These are phyloP conservation scores for Pluteus cervinus DNA, from an alignment of 768 basidiomycete species.

Conservation along the genomic window DNA sequence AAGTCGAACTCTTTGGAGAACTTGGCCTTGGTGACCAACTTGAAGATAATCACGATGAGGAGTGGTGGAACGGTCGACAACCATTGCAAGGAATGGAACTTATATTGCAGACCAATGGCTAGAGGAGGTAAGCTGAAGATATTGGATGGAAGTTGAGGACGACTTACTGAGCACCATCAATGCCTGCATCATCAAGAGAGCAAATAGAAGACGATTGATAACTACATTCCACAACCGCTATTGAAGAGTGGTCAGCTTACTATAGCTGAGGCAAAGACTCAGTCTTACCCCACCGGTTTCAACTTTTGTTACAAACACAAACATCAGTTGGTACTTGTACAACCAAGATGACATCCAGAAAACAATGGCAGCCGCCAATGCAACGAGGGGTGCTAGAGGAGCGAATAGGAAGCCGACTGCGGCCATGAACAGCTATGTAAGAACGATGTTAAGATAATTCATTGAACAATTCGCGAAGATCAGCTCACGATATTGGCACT, in stretches of 20 bases:
- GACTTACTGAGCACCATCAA: slow-evolving; percentile 67
- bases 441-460: not conserved
- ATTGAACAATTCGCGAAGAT: not conserved
- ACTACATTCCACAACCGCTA: slow-evolving; percentile 78
- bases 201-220: slow-evolving; percentile 66
- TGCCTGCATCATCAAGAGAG: slow-evolving; percentile 69
- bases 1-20: slow-evolving; percentile 61
- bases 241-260: slow-evolving; percentile 6
- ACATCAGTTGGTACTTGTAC: slow-evolving; percentile 87
- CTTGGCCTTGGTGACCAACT: slow-evolving; percentile 55
- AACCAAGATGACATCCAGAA: slow-evolving; percentile 70
- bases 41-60: slow-evolving; percentile 62
- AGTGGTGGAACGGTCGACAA: slow-evolving; percentile 68
- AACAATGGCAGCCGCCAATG: slow-evolving; percentile 60
- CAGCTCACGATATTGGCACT: slow-evolving; percentile 26
- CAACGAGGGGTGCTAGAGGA: slow-evolving; percentile 77
- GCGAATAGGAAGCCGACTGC: slow-evolving; percentile 78
- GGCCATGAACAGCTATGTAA: slow-evolving; percentile 58
- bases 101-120: slow-evolving; percentile 69
- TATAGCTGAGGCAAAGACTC: not conserved
- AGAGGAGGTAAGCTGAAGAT: slow-evolving; percentile 4
- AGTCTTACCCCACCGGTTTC: slow-evolving; percentile 75
- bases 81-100: slow-evolving; percentile 54
- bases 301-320: slow-evolving; percentile 67
- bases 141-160: not conserved